These are phyloP conservation scores for Antitrichia curtipendula DNA, from an alignment of 225 moss, liverwort and hornwort species.

Conservation along the genomic window DNA sequence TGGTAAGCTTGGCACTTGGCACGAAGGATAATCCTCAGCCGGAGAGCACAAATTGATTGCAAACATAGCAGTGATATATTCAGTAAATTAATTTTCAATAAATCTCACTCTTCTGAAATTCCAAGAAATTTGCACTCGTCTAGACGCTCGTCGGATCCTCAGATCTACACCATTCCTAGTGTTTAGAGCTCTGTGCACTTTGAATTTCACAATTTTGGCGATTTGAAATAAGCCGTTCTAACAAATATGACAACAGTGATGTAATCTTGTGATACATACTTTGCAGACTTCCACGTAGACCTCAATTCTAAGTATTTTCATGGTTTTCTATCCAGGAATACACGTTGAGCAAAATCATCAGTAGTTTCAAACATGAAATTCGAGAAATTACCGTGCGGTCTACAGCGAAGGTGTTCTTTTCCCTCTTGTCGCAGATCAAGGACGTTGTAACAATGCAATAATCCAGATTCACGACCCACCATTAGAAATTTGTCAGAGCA, in stretches of 20 bases:
- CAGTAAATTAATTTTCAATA: neutral
- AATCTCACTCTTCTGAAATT: neutral
- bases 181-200: neutral
- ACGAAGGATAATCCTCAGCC: neutral
- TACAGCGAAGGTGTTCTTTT: slow-evolving; percentile 52
- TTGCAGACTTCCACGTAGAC: neutral
- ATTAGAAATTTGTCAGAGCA: slow-evolving; percentile 66
- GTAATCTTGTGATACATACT: neutral
- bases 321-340: neutral
- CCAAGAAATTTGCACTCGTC: neutral
- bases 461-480: slow-evolving; percentile 69
- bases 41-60: neutral
- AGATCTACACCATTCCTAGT: neutral
- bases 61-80: neutral
- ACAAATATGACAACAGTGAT: neutral
- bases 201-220: neutral
- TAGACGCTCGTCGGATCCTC: neutral
- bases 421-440: slow-evolving; percentile 26
- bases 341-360: neutral
- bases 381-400: slow-evolving; percentile 54
- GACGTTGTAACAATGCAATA: slow-evolving; percentile 48
- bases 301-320: neutral
- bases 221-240: neutral
- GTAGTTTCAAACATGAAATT: neutral
- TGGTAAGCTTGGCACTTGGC: neutral